Base-by-base conservation (phyloP, 345 rosid species). In the Triadica sebifera region DNA sequence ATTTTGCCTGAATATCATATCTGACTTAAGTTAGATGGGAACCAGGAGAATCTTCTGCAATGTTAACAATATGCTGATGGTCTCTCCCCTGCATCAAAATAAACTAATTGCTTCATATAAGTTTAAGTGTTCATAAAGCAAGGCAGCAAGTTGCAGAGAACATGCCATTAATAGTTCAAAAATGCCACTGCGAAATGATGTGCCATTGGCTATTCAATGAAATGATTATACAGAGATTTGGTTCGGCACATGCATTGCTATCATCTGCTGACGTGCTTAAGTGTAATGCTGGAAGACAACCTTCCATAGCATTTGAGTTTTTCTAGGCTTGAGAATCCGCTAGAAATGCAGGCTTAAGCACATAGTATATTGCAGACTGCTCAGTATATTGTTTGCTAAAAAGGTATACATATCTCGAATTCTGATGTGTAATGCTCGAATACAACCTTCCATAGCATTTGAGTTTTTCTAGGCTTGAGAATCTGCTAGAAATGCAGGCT, bases 61-160 rank as follows among this genome's bases (percentile, higher is more conserved):
- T 50, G 20, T 68, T 34, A 37, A n/a, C 15, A 8, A 34, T 20
- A 68, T 68, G 57, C 59, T 51, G 17, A 50, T 29, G 16, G 46
- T 29, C 59, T 67, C 20, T 29, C 8, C 41, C 58, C 58, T 67
- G 70, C 69, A 65, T n/a, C 29, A 45, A 6, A 43, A 22, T 65
- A 34, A 65, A 45, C 37, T 46, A 46, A 45, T 22, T 20, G 53
- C 69, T 45, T 65, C 11, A 20, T 10, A 22, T n/a, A 6, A 55
- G 19, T 17, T 53, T 16, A 19, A 19, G 12, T 3, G 9, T 55
- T 55, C 22, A 4, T 9, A n/a, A 51, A 34, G 19, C 0, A 3
- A 17, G 37, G 20, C 56, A 52, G 56, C n/a, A 24, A 66, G 55
- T 22, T 12, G 17, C 6, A 19, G 55, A 66, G 11, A 37, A 46